phyloP scores from a whole-genome alignment of 148 eudicot genomes.

The Euryodendron excelsum region DNA sequence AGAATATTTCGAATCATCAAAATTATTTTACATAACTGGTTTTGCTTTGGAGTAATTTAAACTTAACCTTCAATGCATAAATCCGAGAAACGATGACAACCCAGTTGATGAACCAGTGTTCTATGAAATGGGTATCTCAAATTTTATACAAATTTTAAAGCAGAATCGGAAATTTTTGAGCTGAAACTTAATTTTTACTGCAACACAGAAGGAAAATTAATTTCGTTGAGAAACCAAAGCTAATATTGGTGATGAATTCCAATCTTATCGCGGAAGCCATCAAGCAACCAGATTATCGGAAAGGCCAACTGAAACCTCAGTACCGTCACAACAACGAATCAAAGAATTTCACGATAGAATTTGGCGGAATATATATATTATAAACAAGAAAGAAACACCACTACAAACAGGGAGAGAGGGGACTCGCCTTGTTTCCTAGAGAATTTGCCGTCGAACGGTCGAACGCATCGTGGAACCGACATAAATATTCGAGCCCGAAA shows the following conservation, averaged over 20 bases:
- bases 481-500: neutral
- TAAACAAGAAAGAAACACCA: neutral
- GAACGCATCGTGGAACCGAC: neutral
- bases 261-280: neutral
- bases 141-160: neutral
- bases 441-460: neutral
- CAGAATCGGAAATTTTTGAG: neutral
- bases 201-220: neutral
- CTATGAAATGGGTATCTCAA: neutral
- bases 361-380: neutral
- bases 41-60: neutral
- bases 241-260: neutral
- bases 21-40: neutral
- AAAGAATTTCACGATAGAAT: neutral
- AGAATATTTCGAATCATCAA: neutral
- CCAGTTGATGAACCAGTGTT: neutral
- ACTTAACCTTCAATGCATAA: neutral
- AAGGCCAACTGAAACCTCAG: neutral
- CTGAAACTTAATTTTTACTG: neutral
- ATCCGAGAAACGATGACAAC: neutral
- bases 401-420: neutral
- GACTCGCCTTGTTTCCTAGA: constrained; percentile 5
- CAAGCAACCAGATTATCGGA: neutral
- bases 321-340: neutral
- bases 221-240: neutral